Conservation (phyloP, 2,329 filamentous ascomycete species). For the Eurotiales sp. region DNA sequence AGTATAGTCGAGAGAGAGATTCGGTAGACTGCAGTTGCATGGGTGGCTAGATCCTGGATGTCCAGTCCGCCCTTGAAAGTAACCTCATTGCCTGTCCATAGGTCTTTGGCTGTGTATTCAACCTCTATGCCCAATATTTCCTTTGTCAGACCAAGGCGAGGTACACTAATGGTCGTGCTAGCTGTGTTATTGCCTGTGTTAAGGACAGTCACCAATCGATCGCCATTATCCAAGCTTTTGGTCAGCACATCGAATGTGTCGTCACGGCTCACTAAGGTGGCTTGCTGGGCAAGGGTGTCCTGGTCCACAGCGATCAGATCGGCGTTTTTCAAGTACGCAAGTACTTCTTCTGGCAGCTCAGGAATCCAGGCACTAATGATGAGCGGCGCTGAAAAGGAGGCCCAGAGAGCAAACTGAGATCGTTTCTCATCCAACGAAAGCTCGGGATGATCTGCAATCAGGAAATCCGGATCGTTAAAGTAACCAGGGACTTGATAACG, state of each 20-base stretch:
- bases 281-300: constrained; percentile 42
- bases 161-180: constrained; percentile 31
- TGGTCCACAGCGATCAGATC: constrained; percentile 44
- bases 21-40: constrained; percentile 43
- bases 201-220: constrained; percentile 46
- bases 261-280: constrained; percentile 47
- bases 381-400: constrained; percentile 47
- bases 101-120: constrained; percentile 36
- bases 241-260: constrained; percentile 45
- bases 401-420: constrained; percentile 52
- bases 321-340: constrained; percentile 38
- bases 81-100: constrained; percentile 39
- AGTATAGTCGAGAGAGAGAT: constrained; percentile 26
- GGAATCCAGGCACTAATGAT: constrained; percentile 48
- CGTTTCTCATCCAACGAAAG: constrained; percentile 43
- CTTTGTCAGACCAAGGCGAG: constrained; percentile 34
- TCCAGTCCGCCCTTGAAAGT: constrained; percentile 23
- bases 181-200: constrained; percentile 37
- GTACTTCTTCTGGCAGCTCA: constrained; percentile 29
- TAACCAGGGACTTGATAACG: constrained; percentile 44
- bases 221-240: constrained; percentile 45
- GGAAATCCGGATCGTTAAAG: constrained; percentile 50
- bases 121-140: constrained; percentile 14
- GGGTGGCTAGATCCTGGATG: constrained; percentile 29
- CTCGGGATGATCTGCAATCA: constrained; percentile 47